Evolutionary conservation across 352 stramenopile species (phyloP).

Genomic region (Halophytophthora batemanensis): DNA sequence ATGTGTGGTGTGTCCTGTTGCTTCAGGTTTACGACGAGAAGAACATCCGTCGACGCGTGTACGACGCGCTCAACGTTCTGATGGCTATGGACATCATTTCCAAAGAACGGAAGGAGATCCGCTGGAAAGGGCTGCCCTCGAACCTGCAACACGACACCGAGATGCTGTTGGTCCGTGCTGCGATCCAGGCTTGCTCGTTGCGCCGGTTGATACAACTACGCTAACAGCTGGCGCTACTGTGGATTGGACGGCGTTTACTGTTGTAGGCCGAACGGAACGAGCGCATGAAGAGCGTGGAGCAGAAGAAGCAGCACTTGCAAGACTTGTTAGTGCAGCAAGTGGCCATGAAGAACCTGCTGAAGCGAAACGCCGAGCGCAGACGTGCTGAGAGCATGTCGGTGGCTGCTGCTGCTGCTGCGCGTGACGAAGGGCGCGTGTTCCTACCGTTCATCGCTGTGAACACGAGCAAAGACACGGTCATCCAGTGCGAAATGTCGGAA

Average conservation of each 20-base stretch:
- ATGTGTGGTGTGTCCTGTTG: constrained; percentile 2
- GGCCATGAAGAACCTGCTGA: constrained; percentile 92
- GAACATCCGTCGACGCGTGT: constrained; percentile 96
- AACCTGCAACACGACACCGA: constrained; percentile 87
- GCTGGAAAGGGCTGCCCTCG: constrained; percentile 78
- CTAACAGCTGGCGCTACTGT: too few relatives aligned
- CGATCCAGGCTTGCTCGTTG: not conserved
- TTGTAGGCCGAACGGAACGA: constrained; percentile 67
- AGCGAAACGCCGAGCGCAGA: constrained; percentile 79
- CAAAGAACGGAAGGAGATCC: constrained; percentile 95
- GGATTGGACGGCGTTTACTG: not conserved
- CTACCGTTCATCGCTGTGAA: constrained; percentile 98
- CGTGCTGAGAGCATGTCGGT: constrained; percentile 40
- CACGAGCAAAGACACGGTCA: constrained; percentile 91
- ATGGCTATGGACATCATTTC: constrained; percentile 98
- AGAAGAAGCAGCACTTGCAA: constrained; percentile 89
- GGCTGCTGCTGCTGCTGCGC: constrained; percentile 19
- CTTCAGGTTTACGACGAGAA: constrained; percentile 90
- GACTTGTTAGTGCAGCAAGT: constrained; percentile 94
- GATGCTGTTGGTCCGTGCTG: constrained; percentile 61
- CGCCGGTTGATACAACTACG: not conserved
- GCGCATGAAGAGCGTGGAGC: constrained; percentile 76
- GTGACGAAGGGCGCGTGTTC: constrained; percentile 86
- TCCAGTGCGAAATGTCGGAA: constrained; percentile 96
- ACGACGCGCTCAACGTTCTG: constrained; percentile 97